Evolutionary conservation across 169 alveolate genomes (phyloP).

Genomic region (Sarcocystis neurona): DNA sequence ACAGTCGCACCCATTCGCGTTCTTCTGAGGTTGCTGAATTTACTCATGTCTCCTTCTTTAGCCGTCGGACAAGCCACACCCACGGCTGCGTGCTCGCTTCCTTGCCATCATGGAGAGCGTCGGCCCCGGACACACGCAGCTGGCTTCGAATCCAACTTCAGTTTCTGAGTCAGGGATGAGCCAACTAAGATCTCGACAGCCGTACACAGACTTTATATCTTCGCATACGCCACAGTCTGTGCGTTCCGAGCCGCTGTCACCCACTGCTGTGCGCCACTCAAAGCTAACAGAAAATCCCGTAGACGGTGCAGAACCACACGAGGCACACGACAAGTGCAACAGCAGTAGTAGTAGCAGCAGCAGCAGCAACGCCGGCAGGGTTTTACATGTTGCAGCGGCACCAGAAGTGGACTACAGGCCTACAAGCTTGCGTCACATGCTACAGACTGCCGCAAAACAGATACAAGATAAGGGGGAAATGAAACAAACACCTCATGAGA

Average conservation of each 20-base stretch:
- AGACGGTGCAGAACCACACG: no score
- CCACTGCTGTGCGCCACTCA: no score
- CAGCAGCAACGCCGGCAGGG: background rate
- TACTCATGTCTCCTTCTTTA: background rate
- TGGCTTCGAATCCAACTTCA: background rate
- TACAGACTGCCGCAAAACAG: no score
- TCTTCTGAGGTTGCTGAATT: no score
- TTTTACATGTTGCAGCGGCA: no score
- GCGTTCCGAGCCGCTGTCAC: conserved; percentile 37
- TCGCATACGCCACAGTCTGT: conserved; percentile 56
- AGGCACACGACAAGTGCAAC: no score
- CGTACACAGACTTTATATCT: conserved; percentile 55
- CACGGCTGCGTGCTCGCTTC: conserved; percentile 50
- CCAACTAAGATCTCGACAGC: conserved; percentile 23
- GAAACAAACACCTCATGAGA: no score
- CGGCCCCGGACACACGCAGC: conserved; percentile 21
- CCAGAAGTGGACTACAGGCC: no score
- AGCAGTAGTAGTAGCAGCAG: background rate
- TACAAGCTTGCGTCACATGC: no score
- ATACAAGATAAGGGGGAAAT: no score
- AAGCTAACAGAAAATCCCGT: no score
- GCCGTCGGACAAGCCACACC: conserved; percentile 59
- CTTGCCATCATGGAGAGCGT: conserved; percentile 49
- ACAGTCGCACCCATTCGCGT: no score
- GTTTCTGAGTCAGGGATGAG: background rate